Percentiles rank a stretch among this genome's conserved stretches.
Evolutionary conservation across 805 yeast species (phyloP).

Genomic region (Candida oleophila): DNA sequence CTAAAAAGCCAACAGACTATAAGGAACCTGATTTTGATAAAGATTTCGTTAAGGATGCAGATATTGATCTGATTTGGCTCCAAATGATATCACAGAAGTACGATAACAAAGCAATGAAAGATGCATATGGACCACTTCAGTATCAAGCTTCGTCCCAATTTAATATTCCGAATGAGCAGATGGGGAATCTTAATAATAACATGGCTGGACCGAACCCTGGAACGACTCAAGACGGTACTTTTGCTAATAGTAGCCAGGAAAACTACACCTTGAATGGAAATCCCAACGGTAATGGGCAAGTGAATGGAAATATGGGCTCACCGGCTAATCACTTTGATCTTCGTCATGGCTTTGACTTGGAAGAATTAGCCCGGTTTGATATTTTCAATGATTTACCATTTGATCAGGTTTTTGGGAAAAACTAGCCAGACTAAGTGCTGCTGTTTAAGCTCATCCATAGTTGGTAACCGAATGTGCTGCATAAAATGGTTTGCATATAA

Average conservation of each 20-base stretch:
- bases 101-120: slow-evolving; percentile 10
- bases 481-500: no score
- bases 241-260: not conserved
- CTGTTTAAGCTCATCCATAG: no score
- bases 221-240: no score
- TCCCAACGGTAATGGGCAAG: no score
- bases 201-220: not conserved
- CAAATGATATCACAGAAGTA: slow-evolving; percentile 30
- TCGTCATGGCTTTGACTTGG: slow-evolving; percentile 14
- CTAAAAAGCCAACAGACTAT: not conserved
- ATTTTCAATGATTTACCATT: slow-evolving; percentile 28
- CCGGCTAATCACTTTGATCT: not conserved
- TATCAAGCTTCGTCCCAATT: no score
- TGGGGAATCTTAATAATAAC: not conserved
- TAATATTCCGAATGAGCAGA: not conserved
- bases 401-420: slow-evolving; percentile 14
- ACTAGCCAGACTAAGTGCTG: not conserved
- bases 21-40: slow-evolving; percentile 9
- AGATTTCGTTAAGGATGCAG: slow-evolving; percentile 23
- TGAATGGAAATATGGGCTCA: not conserved
- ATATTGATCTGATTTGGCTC: slow-evolving; percentile 36
- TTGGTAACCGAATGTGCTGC: no score
- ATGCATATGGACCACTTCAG: not conserved
- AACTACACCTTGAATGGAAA: not conserved
- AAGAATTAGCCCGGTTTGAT: slow-evolving; percentile 19